Evolutionary conservation across 257 asterid genomes (phyloP).

Genomic region (Anisodus acutangulus): DNA sequence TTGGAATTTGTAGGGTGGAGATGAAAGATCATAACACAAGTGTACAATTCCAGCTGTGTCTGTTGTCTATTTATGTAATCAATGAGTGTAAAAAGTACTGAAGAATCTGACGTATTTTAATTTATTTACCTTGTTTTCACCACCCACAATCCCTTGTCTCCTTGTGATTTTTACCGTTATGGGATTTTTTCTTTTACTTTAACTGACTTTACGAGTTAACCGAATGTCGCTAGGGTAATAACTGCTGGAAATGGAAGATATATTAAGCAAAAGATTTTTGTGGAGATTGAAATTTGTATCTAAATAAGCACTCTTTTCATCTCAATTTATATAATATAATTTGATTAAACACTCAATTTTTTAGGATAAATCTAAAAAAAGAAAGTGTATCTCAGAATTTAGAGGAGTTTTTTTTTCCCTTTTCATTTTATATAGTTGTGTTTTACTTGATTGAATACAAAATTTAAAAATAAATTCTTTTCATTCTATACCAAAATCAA

Average conservation of each 20-base stretch:
- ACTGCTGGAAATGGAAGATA: not conserved
- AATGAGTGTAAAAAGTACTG: not conserved
- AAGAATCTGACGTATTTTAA: constrained; percentile 30
- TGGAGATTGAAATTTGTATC: too few relatives aligned
- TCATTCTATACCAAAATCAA: too few relatives aligned
- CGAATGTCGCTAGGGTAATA: not conserved
- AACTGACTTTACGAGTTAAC: not conserved
- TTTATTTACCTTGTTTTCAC: constrained; percentile 44
- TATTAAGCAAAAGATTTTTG: too few relatives aligned
- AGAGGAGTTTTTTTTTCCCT: too few relatives aligned
- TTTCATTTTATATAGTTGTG: too few relatives aligned
- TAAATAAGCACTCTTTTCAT: too few relatives aligned
- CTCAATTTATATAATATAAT: too few relatives aligned
- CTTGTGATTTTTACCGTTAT: not conserved
- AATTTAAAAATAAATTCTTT: too few relatives aligned
- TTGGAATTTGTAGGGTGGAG: constrained; percentile 51
- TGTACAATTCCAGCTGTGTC: constrained; percentile 56
- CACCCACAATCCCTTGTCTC: constrained; percentile 16
- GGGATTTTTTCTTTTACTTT: not conserved
- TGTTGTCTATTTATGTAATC: constrained; percentile 24
- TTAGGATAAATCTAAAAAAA: too few relatives aligned
- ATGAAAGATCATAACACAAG: constrained; percentile 35
- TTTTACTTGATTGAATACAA: too few relatives aligned
- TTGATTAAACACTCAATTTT: too few relatives aligned
- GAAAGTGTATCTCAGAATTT: too few relatives aligned